Evolutionary conservation across 1,284 basidiomycete genomes (phyloP), one percentile per base, ranked within the genome.

Genomic region (Rhodotorula glutinis): DNA sequence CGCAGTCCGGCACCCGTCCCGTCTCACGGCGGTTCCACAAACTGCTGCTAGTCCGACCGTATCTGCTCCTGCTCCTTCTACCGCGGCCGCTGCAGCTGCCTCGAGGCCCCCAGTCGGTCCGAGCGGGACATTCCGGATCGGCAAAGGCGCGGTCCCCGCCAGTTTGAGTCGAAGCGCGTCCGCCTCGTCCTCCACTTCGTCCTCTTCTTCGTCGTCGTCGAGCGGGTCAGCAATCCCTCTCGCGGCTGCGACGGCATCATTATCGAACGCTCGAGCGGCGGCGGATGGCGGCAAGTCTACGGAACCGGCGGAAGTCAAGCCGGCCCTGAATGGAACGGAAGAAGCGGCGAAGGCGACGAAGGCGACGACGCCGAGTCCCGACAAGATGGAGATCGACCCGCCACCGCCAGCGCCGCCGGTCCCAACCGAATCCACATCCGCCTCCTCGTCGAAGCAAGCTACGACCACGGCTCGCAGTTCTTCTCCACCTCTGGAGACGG

Each of bases 121-220:
- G 13, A 55, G 49, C 4, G 65, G 60, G 49, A 66, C 58, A 14
- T 71, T 68, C 62, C 29, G 66, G 17, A 68, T 71, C 53, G 70
- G 70, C 17, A 71, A 66, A 30, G 70, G 70, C 14, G 13, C 62
- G 0, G 41, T 66, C 0, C 70, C 66, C 2, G 25, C 52, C 5
- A 61, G 65, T 29, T 38, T 59, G 38, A 55, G 49, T 23, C 57
- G 52, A 7, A 59, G 53, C 33, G 25, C 33, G 1, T 61, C 46
- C 7, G 46, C 49, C 40, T 41, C 41, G 5, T 38, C 33, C 33
- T 38, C 33, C 5, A 51, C 43, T 21, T 67, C 66, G 7, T 54
- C 57, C 8, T 59, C 62, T 29, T 59, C 62, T 40, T 46, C 56
- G 25, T 49, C 54, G n/a, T 44, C 41, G 27, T 43, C 47, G 17